Evolutionary conservation across 1,284 basidiomycete species (phyloP).

Genomic region (Pisolithus thermaeus): DNA sequence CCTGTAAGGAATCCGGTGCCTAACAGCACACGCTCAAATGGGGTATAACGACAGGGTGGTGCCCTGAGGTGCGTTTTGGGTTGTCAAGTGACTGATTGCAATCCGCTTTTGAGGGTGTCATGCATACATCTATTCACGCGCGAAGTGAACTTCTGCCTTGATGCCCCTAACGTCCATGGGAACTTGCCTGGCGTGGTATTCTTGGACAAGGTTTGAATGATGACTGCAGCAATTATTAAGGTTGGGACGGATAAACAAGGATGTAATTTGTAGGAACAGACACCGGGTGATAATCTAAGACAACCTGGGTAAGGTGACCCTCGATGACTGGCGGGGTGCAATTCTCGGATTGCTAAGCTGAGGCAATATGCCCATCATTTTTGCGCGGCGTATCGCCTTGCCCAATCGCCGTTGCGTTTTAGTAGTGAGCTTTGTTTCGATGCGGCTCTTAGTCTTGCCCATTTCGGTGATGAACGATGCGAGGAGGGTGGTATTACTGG

Average conservation of each 20-base stretch:
- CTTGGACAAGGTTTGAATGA: not conserved
- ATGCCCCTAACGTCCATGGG: not conserved
- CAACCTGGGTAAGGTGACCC: not conserved
- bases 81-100: not conserved
- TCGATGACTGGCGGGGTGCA: slow-evolving; percentile 17
- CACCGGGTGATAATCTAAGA: not conserved
- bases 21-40: not conserved
- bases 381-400: slow-evolving; percentile 87
- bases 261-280: not conserved
- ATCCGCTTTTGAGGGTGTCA: not conserved
- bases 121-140: not conserved
- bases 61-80: not conserved
- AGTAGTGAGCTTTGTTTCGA: slow-evolving; percentile 72
- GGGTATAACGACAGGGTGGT: not conserved
- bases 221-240: not conserved
- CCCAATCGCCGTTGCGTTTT: slow-evolving; percentile 77
- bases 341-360: slow-evolving; percentile 43
- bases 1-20: not conserved
- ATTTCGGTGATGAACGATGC: slow-evolving; percentile 72
- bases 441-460: slow-evolving; percentile 78
- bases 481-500: slow-evolving; percentile 65
- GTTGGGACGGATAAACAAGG: not conserved
- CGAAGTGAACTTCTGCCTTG: not conserved
- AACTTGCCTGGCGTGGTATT: not conserved
- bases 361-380: slow-evolving; percentile 89